A percentile compares a stretch with the other conserved stretches of the same genome.
phyloP scores from a whole-genome alignment of 805 yeast genomes.

The Candida ipomoeae region DNA sequence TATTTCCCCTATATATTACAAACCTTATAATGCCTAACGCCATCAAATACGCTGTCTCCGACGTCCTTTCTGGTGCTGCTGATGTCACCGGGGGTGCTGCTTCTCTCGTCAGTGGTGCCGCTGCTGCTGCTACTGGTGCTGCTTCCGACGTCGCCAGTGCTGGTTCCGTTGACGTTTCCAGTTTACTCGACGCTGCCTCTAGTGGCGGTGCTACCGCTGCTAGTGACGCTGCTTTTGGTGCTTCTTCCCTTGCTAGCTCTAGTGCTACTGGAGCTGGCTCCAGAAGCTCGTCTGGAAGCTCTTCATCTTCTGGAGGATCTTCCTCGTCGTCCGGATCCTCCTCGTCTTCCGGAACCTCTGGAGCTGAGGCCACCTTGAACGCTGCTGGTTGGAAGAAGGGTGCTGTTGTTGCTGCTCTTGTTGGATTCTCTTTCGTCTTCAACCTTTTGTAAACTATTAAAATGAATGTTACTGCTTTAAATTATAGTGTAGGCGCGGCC shows the following conservation, averaged over 20 bases:
- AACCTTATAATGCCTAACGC: slow-evolving; percentile 22
- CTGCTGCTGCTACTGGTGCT: slow-evolving; percentile 11
- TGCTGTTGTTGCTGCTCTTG: slow-evolving; percentile 32
- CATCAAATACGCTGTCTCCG: slow-evolving; percentile 25
- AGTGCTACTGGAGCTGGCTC: background rate
- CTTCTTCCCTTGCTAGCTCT: background rate
- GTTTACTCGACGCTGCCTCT: slow-evolving; percentile 6
- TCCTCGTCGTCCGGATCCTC: slow-evolving; percentile 6
- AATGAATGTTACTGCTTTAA: background rate
- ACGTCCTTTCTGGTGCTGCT: slow-evolving; percentile 7
- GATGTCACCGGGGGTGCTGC: slow-evolving; percentile 4
- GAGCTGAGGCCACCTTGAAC: slow-evolving; percentile 15
- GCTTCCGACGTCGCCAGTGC: slow-evolving; percentile 11
- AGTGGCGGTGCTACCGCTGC: background rate
- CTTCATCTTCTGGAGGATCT: background rate
- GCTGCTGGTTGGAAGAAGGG: slow-evolving; percentile 36
- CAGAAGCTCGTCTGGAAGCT: background rate
- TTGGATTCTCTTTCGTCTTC: slow-evolving; percentile 33
- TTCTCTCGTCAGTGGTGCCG: slow-evolving; percentile 1
- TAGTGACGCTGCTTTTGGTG: slow-evolving; percentile 7
- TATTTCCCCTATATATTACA: background rate
- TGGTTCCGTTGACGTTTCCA: slow-evolving; percentile 14
- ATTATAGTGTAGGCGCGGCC: background rate
- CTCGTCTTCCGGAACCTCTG: slow-evolving; percentile 16
- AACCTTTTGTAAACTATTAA: slow-evolving; percentile 14